These are phyloP conservation scores for Quercus mongolica DNA, from an alignment of 306 rosid genomes.

Conservation along the genomic window DNA sequence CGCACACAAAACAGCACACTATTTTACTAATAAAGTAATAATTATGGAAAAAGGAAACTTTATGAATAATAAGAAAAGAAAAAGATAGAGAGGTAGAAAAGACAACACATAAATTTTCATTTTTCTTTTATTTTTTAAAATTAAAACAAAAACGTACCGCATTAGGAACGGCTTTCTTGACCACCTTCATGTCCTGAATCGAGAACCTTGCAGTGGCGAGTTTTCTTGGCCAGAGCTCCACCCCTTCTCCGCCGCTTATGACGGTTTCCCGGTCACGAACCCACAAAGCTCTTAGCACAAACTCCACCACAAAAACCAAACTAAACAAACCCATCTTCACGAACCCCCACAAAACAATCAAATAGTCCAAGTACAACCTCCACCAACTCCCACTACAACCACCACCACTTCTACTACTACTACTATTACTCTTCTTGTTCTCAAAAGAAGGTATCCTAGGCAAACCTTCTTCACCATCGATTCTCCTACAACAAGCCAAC, in stretches of 20 bases:
- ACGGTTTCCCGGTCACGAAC: constrained; percentile 54
- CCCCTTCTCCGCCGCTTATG: constrained; percentile 69
- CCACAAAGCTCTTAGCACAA: constrained; percentile 45
- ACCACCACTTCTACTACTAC: not conserved
- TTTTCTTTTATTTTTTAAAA: not conserved
- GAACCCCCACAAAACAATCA: constrained; percentile 15
- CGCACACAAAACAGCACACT: too few relatives aligned
- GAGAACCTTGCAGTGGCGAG: constrained; percentile 63
- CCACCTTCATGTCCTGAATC: constrained; percentile 62
- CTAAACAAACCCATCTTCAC: constrained; percentile 32
- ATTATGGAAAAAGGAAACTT: too few relatives aligned
- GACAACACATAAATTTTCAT: not conserved
- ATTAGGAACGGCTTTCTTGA: constrained; percentile 48
- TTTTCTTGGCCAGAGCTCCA: constrained; percentile 87
- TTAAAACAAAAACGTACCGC: constrained; percentile 34
- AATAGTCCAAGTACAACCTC: not conserved
- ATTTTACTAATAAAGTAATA: too few relatives aligned
- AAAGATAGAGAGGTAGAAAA: too few relatives aligned
- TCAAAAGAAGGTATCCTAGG: constrained; percentile 28
- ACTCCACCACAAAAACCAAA: constrained; percentile 42
- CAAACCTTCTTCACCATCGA: constrained; percentile 22
- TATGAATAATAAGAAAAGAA: too few relatives aligned
- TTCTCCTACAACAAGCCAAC: constrained; percentile 52
- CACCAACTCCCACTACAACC: not conserved
- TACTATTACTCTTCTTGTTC: not conserved